Evolutionary conservation across 768 basidiomycete genomes (phyloP).

Genomic region (Strobilomyces echinocephalus): DNA sequence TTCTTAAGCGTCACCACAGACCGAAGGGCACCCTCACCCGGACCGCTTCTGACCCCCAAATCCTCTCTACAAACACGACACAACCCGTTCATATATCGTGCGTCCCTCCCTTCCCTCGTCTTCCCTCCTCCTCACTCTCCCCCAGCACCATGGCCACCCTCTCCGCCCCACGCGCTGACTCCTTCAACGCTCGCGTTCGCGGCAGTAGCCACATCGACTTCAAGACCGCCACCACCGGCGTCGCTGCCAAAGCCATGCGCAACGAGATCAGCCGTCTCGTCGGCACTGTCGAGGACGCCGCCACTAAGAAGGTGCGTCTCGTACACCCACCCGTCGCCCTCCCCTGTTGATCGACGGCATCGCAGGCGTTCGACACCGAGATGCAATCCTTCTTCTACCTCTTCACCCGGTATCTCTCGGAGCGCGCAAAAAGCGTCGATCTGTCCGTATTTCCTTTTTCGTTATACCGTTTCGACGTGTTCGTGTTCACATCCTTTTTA

Average conservation of each 20-base stretch:
- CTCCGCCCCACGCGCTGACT: conserved; percentile 55
- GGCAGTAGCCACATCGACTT: conserved; percentile 87
- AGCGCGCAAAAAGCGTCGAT: conserved; percentile 61
- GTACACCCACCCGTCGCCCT: neutral
- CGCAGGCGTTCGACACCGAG: conserved; percentile 69
- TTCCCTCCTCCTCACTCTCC: conserved; percentile 10
- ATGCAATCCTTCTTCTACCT: conserved; percentile 84
- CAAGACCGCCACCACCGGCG: conserved; percentile 95
- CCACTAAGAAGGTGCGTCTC: conserved; percentile 69
- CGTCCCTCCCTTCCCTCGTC: conserved; percentile 1
- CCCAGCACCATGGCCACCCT: conserved; percentile 50
- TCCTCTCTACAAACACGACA: conserved; percentile 62
- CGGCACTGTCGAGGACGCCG: conserved; percentile 70
- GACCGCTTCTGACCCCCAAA: conserved; percentile 46
- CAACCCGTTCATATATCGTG: conserved; percentile 53
- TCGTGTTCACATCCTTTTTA: conserved; percentile 9
- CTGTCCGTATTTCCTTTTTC: conserved; percentile 47
- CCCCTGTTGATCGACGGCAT: conserved; percentile 15
- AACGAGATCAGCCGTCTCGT: conserved; percentile 97
- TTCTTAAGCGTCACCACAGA: conserved; percentile 62
- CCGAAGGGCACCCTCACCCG: conserved; percentile 42
- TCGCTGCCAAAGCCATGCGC: conserved; percentile 94
- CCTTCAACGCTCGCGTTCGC: conserved; percentile 67
- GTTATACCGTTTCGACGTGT: neutral
- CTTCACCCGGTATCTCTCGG: conserved; percentile 73